A percentile compares a stretch with the other conserved stretches of the same genome.
Conservation (phyloP, 1,284 basidiomycete genomes). For the Chalciporus sp. region DNA sequence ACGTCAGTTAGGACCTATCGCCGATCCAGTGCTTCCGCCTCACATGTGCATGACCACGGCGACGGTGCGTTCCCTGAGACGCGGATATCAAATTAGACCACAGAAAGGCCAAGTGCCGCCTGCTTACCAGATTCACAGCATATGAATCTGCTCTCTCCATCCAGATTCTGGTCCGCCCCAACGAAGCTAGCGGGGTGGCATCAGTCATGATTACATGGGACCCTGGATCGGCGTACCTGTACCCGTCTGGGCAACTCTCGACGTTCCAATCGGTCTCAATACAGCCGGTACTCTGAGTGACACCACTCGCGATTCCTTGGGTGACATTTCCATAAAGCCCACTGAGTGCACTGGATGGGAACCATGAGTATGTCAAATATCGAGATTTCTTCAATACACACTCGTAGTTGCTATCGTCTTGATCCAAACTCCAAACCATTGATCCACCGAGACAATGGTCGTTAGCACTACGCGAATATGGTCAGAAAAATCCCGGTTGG, state of each 20-base stretch:
- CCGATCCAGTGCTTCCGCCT: not conserved
- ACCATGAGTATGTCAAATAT: not conserved
- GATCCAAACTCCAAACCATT: slow-evolving; percentile 2
- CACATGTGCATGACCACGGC: slow-evolving; percentile 1
- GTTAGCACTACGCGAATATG: not conserved
- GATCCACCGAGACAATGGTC: slow-evolving; percentile 1
- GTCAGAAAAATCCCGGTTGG: not conserved
- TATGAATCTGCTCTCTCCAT: not conserved
- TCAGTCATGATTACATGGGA: not conserved
- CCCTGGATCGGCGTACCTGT: not conserved
- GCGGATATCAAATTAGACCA: not conserved
- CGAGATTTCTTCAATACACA: not conserved
- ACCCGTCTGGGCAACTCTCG: not conserved
- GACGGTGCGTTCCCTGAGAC: slow-evolving; percentile 1
- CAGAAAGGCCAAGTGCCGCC: not conserved
- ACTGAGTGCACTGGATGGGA: not conserved
- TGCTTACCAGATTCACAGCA: slow-evolving; percentile 3
- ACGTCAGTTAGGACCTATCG: not conserved
- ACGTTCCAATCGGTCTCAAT: slow-evolving; percentile 2
- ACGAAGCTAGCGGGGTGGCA: not conserved
- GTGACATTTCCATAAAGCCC: slow-evolving; percentile 2
- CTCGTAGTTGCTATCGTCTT: slow-evolving; percentile 2
- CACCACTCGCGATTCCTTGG: slow-evolving; percentile 1
- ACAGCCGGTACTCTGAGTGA: not conserved
- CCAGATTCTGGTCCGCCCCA: not conserved